phyloP scores from a whole-genome alignment of 148 eudicot species.

The Chenopodium album region DNA sequence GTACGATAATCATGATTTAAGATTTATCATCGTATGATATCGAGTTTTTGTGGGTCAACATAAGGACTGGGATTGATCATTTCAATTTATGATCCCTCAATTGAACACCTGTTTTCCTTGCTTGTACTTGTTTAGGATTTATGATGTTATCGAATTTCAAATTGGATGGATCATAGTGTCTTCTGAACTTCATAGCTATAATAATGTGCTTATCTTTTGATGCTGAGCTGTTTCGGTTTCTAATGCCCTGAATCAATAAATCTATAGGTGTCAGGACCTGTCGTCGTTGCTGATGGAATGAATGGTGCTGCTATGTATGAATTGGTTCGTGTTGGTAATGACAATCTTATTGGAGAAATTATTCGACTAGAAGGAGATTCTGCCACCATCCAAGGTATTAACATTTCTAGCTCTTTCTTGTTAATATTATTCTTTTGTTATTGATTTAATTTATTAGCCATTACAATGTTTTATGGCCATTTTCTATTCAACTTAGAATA shows the following conservation, averaged over 20 bases:
- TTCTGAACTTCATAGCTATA: not conserved
- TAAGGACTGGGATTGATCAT: not conserved
- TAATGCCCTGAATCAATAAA: not conserved
- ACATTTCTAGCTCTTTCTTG: not conserved
- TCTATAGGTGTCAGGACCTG: conserved; percentile 92
- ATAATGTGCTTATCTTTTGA: not conserved
- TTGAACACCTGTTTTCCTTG: too few species aligned
- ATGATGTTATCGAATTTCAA: too few species aligned
- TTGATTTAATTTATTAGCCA: not conserved
- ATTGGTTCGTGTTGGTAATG: conserved; percentile 95
- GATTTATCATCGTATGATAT: not conserved
- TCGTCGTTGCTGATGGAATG: conserved; percentile 99
- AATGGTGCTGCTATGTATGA: conserved; percentile 99
- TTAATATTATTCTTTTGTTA: not conserved
- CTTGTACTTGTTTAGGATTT: too few species aligned
- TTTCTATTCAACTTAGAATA: not conserved
- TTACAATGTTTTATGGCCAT: not conserved
- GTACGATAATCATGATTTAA: not conserved
- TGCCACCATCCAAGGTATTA: conserved; percentile 94
- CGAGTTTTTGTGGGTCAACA: not conserved
- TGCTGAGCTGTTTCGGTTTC: not conserved
- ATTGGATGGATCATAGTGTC: not conserved
- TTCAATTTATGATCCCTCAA: not conserved
- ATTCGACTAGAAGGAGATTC: conserved; percentile 98
- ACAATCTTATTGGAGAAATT: conserved; percentile 98